Evolutionary conservation across 768 basidiomycete genomes (phyloP).

Genomic region (Pleurotus ostreatus): DNA sequence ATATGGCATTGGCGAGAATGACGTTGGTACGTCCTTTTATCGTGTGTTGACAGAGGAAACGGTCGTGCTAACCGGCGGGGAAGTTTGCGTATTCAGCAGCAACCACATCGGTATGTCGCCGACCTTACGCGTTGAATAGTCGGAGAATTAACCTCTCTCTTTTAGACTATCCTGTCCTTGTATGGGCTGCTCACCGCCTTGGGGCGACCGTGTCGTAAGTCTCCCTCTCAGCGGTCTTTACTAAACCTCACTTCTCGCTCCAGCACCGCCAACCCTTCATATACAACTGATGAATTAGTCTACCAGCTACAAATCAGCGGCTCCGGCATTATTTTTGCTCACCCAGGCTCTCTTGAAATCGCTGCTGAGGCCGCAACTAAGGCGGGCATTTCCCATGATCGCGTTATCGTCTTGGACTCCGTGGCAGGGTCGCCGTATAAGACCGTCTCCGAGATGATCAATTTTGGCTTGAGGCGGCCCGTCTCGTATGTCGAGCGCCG

Average conservation of each 20-base stretch:
- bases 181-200: slow-evolving; percentile 38
- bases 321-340: slow-evolving; percentile 27
- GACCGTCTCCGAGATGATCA: slow-evolving; percentile 29
- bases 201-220: slow-evolving; percentile 35
- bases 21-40: slow-evolving; percentile 28
- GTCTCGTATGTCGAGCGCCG: slow-evolving; percentile 31
- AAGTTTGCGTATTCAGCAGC: slow-evolving; percentile 38
- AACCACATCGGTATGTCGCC: slow-evolving; percentile 30
- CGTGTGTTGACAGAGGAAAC: neutral
- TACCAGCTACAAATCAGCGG: slow-evolving; percentile 30
- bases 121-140: no score
- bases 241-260: slow-evolving; percentile 13
- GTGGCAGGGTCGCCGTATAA: neutral
- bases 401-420: slow-evolving; percentile 17
- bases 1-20: slow-evolving; percentile 26
- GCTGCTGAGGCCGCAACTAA: slow-evolving; percentile 23
- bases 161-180: slow-evolving; percentile 26
- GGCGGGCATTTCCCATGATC: slow-evolving; percentile 21
- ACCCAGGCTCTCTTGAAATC: slow-evolving; percentile 22
- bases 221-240: neutral
- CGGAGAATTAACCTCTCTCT: no score
- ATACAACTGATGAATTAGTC: slow-evolving; percentile 32
- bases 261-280: slow-evolving; percentile 38
- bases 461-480: slow-evolving; percentile 18
- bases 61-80: no score